A percentile compares a stretch with the other conserved stretches of the same genome.
These are phyloP conservation scores for Pleurotus platypus DNA, from an alignment of 768 basidiomycete species.

Conservation along the genomic window DNA sequence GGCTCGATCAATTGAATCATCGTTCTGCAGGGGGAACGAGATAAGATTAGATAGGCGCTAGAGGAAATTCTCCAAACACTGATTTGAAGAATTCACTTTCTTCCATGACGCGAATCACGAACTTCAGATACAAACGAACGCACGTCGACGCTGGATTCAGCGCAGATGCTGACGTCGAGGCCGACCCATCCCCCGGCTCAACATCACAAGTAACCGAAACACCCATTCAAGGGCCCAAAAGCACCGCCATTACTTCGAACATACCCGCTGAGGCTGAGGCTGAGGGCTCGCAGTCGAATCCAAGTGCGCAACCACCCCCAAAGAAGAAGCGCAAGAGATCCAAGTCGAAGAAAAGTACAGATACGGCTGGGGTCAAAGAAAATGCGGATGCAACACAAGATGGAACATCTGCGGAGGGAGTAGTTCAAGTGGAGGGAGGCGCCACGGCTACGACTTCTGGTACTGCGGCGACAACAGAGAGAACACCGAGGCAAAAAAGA, in stretches of 20 bases:
- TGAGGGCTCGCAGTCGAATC: too few relatives aligned
- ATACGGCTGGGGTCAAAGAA: constrained; percentile 12
- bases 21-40: too few relatives aligned
- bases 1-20: too few relatives aligned
- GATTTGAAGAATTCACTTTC: not conserved
- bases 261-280: too few relatives aligned
- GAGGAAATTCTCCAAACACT: too few relatives aligned
- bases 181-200: not conserved
- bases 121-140: constrained; percentile 70
- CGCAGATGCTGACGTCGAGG: constrained; percentile 12
- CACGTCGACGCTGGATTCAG: constrained; percentile 63
- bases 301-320: constrained; percentile 18
- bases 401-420: not conserved
- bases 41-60: too few relatives aligned
- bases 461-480: not conserved
- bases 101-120: constrained; percentile 74
- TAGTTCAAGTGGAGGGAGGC: not conserved
- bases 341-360: constrained; percentile 31
- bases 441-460: constrained; percentile 14
- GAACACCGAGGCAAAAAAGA: constrained; percentile 4
- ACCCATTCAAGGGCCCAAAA: too few relatives aligned
- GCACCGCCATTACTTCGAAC: too few relatives aligned
- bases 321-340: constrained; percentile 62
- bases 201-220: constrained; percentile 5
- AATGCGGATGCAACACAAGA: not conserved